phyloP scores from a whole-genome alignment of 306 rosid species.

The Urtica urens region DNA sequence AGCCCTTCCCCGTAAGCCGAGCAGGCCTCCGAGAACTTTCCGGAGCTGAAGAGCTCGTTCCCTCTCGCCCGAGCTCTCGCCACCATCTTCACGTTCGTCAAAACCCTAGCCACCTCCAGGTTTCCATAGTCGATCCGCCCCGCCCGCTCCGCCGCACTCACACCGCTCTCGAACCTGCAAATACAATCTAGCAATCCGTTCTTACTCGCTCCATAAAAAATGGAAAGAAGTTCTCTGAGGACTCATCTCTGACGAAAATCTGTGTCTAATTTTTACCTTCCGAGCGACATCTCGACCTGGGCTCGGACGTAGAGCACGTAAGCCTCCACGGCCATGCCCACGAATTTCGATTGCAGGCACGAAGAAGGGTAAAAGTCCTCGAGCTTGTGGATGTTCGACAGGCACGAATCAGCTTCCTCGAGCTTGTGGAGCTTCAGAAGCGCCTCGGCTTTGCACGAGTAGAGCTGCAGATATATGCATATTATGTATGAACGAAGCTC shows the following conservation, averaged over 20 bases:
- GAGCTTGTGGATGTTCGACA: slow-evolving; percentile 42
- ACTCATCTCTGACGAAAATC: background rate
- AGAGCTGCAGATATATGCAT: slow-evolving; percentile 39
- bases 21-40: slow-evolving; percentile 69
- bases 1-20: slow-evolving; percentile 91
- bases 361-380: slow-evolving; percentile 46
- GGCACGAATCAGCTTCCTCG: slow-evolving; percentile 59
- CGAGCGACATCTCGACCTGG: slow-evolving; percentile 83
- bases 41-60: slow-evolving; percentile 59
- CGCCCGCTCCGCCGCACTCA: slow-evolving; percentile 58
- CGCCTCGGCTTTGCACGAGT: slow-evolving; percentile 75
- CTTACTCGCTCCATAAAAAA: slow-evolving; percentile 19
- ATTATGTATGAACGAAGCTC: slow-evolving; percentile 1
- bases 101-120: slow-evolving; percentile 45
- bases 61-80: slow-evolving; percentile 70
- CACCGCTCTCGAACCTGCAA: slow-evolving; percentile 86
- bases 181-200: slow-evolving; percentile 18
- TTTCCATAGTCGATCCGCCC: slow-evolving; percentile 36
- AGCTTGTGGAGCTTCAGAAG: slow-evolving; percentile 60
- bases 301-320: slow-evolving; percentile 57
- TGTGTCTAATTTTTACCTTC: no score
- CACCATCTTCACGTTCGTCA: slow-evolving; percentile 55
- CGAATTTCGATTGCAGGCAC: slow-evolving; percentile 41
- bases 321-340: slow-evolving; percentile 70
- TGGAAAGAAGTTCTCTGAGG: background rate